Base-by-base conservation (phyloP, 148 eudicot species). In the Nepenthes mirabilis region DNA sequence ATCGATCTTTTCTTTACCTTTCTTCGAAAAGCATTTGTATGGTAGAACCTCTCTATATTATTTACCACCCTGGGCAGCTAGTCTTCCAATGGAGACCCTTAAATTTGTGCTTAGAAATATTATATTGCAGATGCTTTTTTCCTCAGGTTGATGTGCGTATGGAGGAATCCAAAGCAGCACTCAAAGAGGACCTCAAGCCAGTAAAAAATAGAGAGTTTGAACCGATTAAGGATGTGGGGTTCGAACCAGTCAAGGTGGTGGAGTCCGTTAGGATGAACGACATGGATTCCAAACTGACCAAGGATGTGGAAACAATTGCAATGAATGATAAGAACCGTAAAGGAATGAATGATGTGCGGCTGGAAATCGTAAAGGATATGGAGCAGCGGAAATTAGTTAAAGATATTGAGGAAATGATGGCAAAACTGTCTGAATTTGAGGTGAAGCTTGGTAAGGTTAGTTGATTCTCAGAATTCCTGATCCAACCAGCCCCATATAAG, bases 321-420 rank as follows among this genome's bases (percentile, higher is more conserved):
- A 59, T 57, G 61, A 61, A 49, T 34, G 12, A 45, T 64, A 52
- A 53, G 14, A 14, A 57, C 3, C 9, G 12, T 9, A 57, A 57
- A 10, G 68, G 62, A 51, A 47, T 53, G 55, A 82, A 58, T 66
- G 68, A 66, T 33, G 63, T 52, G 2, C 79, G 70, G 67, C 59
- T 79, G 9, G 65, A 58, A 64, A 66, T 43, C 7, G 48, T 62
- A 47, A 51, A 72, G 50, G 77, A 62, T 52, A 50, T 56, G 49
- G 80, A 87, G 52, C 83, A 80, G 48, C 70, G 68, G 61, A 74
- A 75, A 71, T 68, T 86, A 45, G 73, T 70, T 23, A 78, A 78
- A 75, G 86, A 82, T 60, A 60, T 86, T 43, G 83, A 83, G 67
- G 88, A 82, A 67, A 76, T 90, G 88, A 86, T 79, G 70, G 73